Evolutionary conservation across 2,329 filamentous ascomycete genomes (phyloP).

Genomic region (Calonectria henricotiae): DNA sequence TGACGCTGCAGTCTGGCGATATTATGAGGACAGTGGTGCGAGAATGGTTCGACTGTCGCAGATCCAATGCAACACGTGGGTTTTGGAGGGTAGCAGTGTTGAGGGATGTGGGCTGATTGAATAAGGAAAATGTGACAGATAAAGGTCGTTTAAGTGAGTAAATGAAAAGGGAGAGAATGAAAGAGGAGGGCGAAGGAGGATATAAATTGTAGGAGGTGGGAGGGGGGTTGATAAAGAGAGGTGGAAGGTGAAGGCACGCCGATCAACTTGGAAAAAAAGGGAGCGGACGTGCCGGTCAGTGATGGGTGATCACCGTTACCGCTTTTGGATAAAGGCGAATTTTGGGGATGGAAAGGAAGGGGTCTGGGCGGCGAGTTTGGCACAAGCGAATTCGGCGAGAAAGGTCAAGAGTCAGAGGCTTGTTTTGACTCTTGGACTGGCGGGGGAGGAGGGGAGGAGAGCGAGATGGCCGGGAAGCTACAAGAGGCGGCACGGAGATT

Average conservation of each 20-base stretch:
- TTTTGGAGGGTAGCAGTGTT: conserved; percentile 45
- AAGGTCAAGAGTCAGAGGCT: conserved; percentile 34
- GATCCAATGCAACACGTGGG: conserved; percentile 50
- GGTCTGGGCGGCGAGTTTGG: conserved; percentile 42
- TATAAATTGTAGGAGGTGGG: conserved; percentile 33
- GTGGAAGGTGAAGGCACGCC: conserved; percentile 44
- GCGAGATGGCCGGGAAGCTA: conserved; percentile 28
- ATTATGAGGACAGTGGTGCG: conserved; percentile 48
- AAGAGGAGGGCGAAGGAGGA: conserved; percentile 26
- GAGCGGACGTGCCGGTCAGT: conserved; percentile 44
- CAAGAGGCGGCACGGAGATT: conserved; percentile 32
- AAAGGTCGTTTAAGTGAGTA: conserved; percentile 22
- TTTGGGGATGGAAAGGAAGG: conserved; percentile 35
- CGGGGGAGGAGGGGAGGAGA: background rate
- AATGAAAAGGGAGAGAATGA: conserved; percentile 34
- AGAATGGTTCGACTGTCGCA: conserved; percentile 53
- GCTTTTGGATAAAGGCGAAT: conserved; percentile 47
- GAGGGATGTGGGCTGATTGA: conserved; percentile 46
- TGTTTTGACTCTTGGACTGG: conserved; percentile 25
- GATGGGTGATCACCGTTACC: conserved; percentile 53
- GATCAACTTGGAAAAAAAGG: conserved; percentile 53
- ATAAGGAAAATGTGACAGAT: conserved; percentile 23
- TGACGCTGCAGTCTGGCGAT: conserved; percentile 49
- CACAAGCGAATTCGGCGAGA: conserved; percentile 45
- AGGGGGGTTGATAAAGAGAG: conserved; percentile 50